These are phyloP conservation scores for Bisporella sp. DNA, from an alignment of 2,329 filamentous ascomycete genomes.

Conservation along the genomic window DNA sequence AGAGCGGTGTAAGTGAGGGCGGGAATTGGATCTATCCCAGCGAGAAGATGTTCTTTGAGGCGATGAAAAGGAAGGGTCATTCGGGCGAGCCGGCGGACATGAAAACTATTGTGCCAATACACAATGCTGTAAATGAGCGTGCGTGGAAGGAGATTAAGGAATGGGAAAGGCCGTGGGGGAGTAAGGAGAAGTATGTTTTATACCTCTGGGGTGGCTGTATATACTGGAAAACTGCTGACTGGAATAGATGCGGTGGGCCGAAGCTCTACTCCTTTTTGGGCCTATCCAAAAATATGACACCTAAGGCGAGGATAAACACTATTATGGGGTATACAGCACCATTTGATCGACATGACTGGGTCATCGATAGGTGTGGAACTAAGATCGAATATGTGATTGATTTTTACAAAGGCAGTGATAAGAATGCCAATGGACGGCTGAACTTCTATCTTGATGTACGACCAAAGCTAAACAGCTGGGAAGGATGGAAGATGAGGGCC, in stretches of 20 bases:
- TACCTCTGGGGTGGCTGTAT: neutral
- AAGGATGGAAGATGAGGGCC: constrained; percentile 61
- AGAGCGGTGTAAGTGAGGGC: constrained; percentile 59
- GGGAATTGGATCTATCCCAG: constrained; percentile 98
- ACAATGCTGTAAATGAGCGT: constrained; percentile 96
- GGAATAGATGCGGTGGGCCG: constrained; percentile 63
- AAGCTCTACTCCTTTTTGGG: constrained; percentile 80
- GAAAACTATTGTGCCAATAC: constrained; percentile 88
- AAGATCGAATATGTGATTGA: constrained; percentile 94
- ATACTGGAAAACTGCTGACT: neutral
- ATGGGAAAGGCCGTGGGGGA: constrained; percentile 71
- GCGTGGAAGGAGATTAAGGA: constrained; percentile 87
- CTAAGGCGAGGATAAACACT: constrained; percentile 75
- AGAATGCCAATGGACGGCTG: constrained; percentile 34
- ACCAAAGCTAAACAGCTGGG: constrained; percentile 62
- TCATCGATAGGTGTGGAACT: constrained; percentile 83
- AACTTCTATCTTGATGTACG: constrained; percentile 64
- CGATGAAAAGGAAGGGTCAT: constrained; percentile 86
- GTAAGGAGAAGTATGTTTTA: constrained; percentile 45
- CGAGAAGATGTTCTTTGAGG: constrained; percentile 96
- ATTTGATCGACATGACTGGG: constrained; percentile 97
- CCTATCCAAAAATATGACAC: constrained; percentile 61
- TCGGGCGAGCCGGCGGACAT: constrained; percentile 68
- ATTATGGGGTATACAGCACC: constrained; percentile 82
- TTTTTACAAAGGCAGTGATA: constrained; percentile 71